These are phyloP conservation scores for Brasenia schreberi DNA, from an alignment of 164 flowering plant species.

Conservation along the genomic window DNA sequence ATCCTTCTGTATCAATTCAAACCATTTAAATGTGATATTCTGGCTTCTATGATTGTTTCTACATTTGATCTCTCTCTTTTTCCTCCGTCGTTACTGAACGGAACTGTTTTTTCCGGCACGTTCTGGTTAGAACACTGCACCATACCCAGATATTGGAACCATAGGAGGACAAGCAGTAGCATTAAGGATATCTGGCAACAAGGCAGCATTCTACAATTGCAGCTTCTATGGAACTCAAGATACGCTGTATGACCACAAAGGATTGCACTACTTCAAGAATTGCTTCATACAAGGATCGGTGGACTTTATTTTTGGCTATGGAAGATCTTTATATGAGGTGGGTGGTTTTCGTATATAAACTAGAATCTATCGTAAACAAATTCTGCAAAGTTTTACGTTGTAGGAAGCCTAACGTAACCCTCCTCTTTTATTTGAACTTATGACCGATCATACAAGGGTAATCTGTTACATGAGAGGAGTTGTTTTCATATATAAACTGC, in stretches of 20 bases:
- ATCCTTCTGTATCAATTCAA: too few species aligned
- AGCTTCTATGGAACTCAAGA: constrained; percentile 56
- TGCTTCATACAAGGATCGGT: constrained; percentile 76
- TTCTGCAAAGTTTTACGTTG: too few species aligned
- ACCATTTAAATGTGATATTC: too few species aligned
- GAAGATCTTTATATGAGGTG: constrained; percentile 59
- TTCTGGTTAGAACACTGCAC: constrained; percentile 41
- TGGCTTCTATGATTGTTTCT: too few species aligned
- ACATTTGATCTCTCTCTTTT: too few species aligned
- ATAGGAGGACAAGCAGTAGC: constrained; percentile 55
- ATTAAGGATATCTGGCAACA: constrained; percentile 44
- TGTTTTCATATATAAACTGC: too few species aligned
- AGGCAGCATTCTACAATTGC: constrained; percentile 59
- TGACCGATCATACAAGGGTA: too few species aligned
- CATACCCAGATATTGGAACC: constrained; percentile 24
- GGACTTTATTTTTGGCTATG: constrained; percentile 70
- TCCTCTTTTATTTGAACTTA: not conserved
- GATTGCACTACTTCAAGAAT: constrained; percentile 54
- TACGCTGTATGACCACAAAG: constrained; percentile 63
- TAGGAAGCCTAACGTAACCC: not conserved
- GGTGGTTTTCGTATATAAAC: not conserved
- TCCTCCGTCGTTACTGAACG: too few species aligned
- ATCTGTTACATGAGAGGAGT: too few species aligned
- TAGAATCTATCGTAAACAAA: too few species aligned
- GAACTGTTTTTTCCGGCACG: not conserved